Percentiles rank a stretch among this genome's conserved stretches.
phyloP scores from a whole-genome alignment of 768 basidiomycete species.

The Pleurotus citrinopileatus region DNA sequence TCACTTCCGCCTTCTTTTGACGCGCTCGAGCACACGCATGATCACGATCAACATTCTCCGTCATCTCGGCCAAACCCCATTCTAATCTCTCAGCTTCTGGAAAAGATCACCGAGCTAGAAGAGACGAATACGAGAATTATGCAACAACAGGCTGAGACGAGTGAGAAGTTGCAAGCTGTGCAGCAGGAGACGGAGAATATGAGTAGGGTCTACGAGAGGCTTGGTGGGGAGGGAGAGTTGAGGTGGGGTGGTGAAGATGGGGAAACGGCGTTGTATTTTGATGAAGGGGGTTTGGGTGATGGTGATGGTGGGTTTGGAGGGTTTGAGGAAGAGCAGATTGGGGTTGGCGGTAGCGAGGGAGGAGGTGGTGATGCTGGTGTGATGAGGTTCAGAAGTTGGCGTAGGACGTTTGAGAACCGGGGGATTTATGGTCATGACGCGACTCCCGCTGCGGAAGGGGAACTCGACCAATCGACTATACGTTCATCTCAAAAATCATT shows the following conservation, averaged over 20 bases:
- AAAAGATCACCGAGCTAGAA: constrained; percentile 77
- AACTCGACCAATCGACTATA: constrained; percentile 7
- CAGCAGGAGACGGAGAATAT: constrained; percentile 74
- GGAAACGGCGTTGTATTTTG: constrained; percentile 31
- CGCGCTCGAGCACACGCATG: background rate
- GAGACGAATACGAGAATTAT: constrained; percentile 67
- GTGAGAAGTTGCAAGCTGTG: constrained; percentile 59
- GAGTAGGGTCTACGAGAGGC: constrained; percentile 63
- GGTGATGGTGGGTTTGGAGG: constrained; percentile 28
- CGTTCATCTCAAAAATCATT: constrained; percentile 10
- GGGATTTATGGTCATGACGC: background rate
- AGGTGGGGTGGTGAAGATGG: constrained; percentile 41
- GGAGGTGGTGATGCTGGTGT: constrained; percentile 25
- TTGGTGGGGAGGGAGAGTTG: constrained; percentile 41
- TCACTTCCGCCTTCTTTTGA: constrained; percentile 1
- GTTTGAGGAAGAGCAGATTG: constrained; percentile 23
- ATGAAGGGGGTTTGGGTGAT: constrained; percentile 17
- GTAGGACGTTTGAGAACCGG: constrained; percentile 37
- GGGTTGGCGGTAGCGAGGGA: background rate
- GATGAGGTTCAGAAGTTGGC: constrained; percentile 47
- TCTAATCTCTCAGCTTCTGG: constrained; percentile 68
- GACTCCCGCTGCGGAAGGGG: background rate
- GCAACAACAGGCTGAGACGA: constrained; percentile 61
- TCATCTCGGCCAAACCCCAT: constrained; percentile 44
- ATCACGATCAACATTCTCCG: constrained; percentile 19